A percentile compares a stretch with the other conserved stretches of the same genome.
These are phyloP conservation scores for Skeletonema grethae DNA, from an alignment of 108 stramenopile species.

Conservation along the genomic window DNA sequence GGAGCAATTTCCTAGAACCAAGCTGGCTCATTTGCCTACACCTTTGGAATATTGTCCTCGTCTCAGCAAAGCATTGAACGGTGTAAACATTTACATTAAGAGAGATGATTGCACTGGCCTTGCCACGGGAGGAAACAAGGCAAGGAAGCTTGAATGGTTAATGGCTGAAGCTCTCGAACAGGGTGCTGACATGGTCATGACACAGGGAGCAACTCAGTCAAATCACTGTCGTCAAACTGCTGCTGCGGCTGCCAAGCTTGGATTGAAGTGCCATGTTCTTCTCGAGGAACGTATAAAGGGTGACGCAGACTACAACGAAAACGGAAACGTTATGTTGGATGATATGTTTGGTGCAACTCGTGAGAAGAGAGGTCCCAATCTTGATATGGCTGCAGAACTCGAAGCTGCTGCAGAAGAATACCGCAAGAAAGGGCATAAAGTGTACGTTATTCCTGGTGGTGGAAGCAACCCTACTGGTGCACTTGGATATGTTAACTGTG, in stretches of 20 bases:
- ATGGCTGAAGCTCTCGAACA: conserved; percentile 38
- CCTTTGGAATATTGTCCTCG: conserved; percentile 32
- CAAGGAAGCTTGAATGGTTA: conserved; percentile 42
- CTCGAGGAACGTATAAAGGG: conserved; percentile 47
- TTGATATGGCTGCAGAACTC: conserved; percentile 18
- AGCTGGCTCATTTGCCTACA: conserved; percentile 25
- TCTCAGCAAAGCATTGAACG: conserved; percentile 21
- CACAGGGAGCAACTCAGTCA: conserved; percentile 46
- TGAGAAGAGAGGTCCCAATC: conserved; percentile 18
- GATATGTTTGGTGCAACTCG: conserved; percentile 38
- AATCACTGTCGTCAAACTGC: conserved; percentile 50
- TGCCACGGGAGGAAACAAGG: conserved; percentile 46
- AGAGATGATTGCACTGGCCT: conserved; percentile 37
- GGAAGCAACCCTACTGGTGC: conserved; percentile 34
- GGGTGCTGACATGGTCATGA: conserved; percentile 43
- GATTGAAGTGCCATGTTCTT: conserved; percentile 32
- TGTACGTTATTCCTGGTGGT: conserved; percentile 40
- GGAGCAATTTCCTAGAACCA: conserved; percentile 12
- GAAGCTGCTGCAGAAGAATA: conserved; percentile 33
- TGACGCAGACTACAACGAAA: conserved; percentile 25
- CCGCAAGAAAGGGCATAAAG: conserved; percentile 27
- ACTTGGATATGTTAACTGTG: conserved; percentile 24
- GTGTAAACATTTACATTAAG: conserved; percentile 38
- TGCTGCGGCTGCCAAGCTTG: conserved; percentile 32
- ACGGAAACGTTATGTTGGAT: conserved; percentile 36